These are phyloP conservation scores for Ceratocystiopsis sp. DNA, from an alignment of 2,329 filamentous ascomycete species.

Conservation along the genomic window DNA sequence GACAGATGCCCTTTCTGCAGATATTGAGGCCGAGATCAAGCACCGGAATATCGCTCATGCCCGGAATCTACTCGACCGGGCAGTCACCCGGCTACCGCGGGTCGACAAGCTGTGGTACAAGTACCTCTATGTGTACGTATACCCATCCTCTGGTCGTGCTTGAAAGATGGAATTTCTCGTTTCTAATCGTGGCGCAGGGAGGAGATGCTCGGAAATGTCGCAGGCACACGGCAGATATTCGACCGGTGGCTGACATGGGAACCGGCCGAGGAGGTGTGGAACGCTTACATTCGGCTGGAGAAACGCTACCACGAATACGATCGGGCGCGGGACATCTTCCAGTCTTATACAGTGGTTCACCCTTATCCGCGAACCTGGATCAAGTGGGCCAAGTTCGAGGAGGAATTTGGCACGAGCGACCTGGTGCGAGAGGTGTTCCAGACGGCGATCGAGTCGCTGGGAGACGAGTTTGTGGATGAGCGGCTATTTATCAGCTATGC, in stretches of 20 bases:
- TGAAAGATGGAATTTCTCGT: neutral
- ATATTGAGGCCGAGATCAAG: slow-evolving; percentile 95
- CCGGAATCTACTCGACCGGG: slow-evolving; percentile 80
- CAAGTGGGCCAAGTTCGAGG: slow-evolving; percentile 95
- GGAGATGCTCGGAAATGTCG: slow-evolving; percentile 88
- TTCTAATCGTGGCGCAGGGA: slow-evolving; percentile 53
- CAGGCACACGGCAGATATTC: slow-evolving; percentile 83
- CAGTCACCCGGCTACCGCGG: slow-evolving; percentile 79
- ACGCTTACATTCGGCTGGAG: slow-evolving; percentile 90
- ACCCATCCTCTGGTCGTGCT: too few species aligned
- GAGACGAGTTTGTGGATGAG: slow-evolving; percentile 93
- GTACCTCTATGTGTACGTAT: slow-evolving; percentile 42
- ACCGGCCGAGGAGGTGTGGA: slow-evolving; percentile 90
- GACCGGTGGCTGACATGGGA: slow-evolving; percentile 99
- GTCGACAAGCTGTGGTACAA: slow-evolving; percentile 99
- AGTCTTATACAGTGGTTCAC: slow-evolving; percentile 79
- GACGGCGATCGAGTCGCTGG: slow-evolving; percentile 69
- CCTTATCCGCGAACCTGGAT: slow-evolving; percentile 96
- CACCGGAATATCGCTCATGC: slow-evolving; percentile 92
- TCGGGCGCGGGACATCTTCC: slow-evolving; percentile 75
- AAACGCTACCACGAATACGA: slow-evolving; percentile 90
- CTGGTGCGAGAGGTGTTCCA: slow-evolving; percentile 85
- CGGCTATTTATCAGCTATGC: slow-evolving; percentile 90
- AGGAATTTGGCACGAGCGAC: slow-evolving; percentile 85
- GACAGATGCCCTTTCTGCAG: neutral